Conservation (phyloP, 129 eudicot species). For the Lactuca sativa region DNA sequence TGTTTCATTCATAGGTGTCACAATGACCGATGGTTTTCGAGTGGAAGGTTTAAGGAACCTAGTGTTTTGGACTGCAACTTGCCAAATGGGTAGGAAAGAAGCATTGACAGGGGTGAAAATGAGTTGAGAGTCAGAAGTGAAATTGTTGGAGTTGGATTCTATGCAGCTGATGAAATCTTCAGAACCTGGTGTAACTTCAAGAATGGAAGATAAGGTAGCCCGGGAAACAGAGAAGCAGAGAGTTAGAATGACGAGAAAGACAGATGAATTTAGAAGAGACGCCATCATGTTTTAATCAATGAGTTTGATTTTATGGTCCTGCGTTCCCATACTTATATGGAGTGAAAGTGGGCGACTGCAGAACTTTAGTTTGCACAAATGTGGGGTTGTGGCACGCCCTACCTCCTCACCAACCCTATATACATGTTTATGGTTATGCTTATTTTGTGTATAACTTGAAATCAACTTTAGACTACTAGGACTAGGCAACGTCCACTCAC, state of each 20-base stretch:
- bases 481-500: no score
- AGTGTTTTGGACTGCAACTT: no score
- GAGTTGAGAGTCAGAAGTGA: not conserved
- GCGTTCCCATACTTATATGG: no score
- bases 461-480: no score
- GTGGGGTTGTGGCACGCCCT: no score
- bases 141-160: not conserved
- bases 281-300: not conserved
- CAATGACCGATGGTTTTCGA: conserved; percentile 18
- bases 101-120: conserved; percentile 3
- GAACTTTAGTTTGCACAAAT: no score
- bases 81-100: conserved; percentile 6
- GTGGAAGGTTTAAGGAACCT: not conserved
- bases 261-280: not conserved
- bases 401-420: no score
- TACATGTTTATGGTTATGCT: no score
- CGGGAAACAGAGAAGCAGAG: not conserved
- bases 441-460: no score
- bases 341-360: no score
- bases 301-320: not conserved
- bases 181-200: not conserved
- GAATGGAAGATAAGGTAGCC: conserved; percentile 9
- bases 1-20: conserved; percentile 21
- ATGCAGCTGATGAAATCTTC: conserved; percentile 16
- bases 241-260: not conserved